Conservation (phyloP, 2,329 filamentous ascomycete species). For the Penicillium hordei region DNA sequence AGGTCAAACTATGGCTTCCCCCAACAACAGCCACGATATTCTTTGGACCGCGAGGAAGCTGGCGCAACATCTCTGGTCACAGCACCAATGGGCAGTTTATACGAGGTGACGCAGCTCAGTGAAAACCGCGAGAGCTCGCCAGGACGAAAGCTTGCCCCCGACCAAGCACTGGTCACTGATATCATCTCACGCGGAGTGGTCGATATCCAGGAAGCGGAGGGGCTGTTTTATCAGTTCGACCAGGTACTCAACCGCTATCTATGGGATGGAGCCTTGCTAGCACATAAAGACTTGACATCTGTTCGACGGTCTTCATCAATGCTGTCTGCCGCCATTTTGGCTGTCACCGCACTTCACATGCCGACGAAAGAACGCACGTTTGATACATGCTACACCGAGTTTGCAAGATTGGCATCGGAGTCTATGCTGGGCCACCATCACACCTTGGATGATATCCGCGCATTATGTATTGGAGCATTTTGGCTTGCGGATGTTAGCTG, state of each 20-base stretch:
- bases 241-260: slow-evolving; percentile 43
- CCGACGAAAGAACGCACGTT: slow-evolving; percentile 48
- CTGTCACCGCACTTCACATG: slow-evolving; percentile 53
- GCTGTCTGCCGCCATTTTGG: slow-evolving; percentile 46
- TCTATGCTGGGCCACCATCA: slow-evolving; percentile 55
- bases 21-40: slow-evolving; percentile 34
- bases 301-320: slow-evolving; percentile 50
- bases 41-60: slow-evolving; percentile 39
- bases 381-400: slow-evolving; percentile 53
- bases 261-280: slow-evolving; percentile 47
- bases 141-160: slow-evolving; percentile 32
- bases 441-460: slow-evolving; percentile 53
- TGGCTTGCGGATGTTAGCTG: slow-evolving; percentile 57
- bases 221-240: slow-evolving; percentile 43
- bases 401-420: slow-evolving; percentile 52
- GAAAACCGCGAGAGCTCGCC: slow-evolving; percentile 38
- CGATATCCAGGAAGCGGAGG: slow-evolving; percentile 45
- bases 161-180: slow-evolving; percentile 44
- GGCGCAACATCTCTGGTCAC: slow-evolving; percentile 40
- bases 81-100: slow-evolving; percentile 50
- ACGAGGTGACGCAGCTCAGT: slow-evolving; percentile 49
- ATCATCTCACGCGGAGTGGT: slow-evolving; percentile 54
- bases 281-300: slow-evolving; percentile 48
- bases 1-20: slow-evolving; percentile 26
- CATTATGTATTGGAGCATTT: slow-evolving; percentile 55